Evolutionary conservation across 2,329 filamentous ascomycete species (phyloP), one percentile per base, ranked within the genome.

Genomic region (Leptographium lundbergii): DNA sequence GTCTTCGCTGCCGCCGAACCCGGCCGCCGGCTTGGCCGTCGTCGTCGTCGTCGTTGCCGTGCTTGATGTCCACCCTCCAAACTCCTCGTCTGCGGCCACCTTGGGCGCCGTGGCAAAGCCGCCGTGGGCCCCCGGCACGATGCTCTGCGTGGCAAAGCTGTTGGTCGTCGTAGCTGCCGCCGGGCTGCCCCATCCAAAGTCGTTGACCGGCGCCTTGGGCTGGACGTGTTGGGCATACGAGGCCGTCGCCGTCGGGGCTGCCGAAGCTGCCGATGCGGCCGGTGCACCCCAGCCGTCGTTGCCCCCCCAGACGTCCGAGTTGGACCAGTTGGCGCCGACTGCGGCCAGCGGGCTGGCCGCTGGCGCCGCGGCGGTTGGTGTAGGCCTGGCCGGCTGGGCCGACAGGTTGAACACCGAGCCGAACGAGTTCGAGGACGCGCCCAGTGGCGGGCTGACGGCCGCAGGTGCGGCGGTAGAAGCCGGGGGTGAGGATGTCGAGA

Each of bases 1-100:
- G 74, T 97, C 92, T 64, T 96, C 92, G 58, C 82, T 85, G 57
- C 81, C 84, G 24, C 81, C 84, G 65, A 86, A 82, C 17, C 81
- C 81, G 29, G 79, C 73, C 1, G 57, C 58, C 39, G 85, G 75
- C 72, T 87, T 81, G 55, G 78, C 56, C 56, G 56, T 71, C 55
- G 51, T 7, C 29, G 50, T 34, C 29, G 57, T 13, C 17, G 75
- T 67, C 10, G 77, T 73, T 77, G 56, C 66, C 65, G 80, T 67
- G 81, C 86, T 74, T 78, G 89, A 95, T 54, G 89, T 85, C 92
- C 92, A 97, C 14, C 92, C 91, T 24, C 92, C 92, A 74, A 96
- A 97, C 69, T 97, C 92, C 71, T 97, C 92, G 66, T 97, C 92
- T 0, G 89, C 87, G 42, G 88, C 80, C 2, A 96, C 88, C 67